Percentiles rank a stretch among this genome's conserved stretches.
Conservation (phyloP, 768 basidiomycete genomes). For the Botryobasidium botryosum region DNA sequence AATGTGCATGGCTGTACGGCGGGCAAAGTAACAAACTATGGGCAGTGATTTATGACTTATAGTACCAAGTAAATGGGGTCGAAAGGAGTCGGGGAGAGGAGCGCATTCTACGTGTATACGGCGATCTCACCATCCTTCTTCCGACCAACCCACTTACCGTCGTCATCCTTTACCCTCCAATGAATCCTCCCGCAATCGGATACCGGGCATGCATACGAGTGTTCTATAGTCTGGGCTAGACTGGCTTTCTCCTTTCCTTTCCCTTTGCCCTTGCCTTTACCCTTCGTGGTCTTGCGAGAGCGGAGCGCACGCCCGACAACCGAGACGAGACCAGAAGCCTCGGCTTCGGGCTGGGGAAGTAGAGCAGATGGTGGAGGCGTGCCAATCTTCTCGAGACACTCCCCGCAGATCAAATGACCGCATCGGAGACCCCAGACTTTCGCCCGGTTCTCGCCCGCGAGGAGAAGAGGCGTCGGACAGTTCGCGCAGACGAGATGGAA, state of each 20-base stretch:
- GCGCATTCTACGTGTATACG: too few species aligned
- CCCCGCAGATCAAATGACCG: slow-evolving; percentile 3
- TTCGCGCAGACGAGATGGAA: too few species aligned
- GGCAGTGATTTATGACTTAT: too few species aligned
- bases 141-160: too few species aligned
- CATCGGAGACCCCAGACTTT: slow-evolving; percentile 4
- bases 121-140: too few species aligned
- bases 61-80: too few species aligned
- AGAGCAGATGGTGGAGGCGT: not conserved
- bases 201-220: not conserved
- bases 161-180: not conserved
- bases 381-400: not conserved
- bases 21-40: too few species aligned
- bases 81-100: too few species aligned
- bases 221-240: not conserved
- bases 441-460: too few species aligned
- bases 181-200: not conserved
- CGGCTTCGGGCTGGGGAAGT: not conserved
- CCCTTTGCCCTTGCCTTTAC: slow-evolving; percentile 1
- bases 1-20: too few species aligned
- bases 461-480: too few species aligned
- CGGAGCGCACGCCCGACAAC: not conserved
- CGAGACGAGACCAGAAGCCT: not conserved
- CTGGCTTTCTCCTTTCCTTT: not conserved
- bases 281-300: not conserved